Evolutionary conservation across 768 basidiomycete species (phyloP).

Genomic region (Tricholoma flavovirens): DNA sequence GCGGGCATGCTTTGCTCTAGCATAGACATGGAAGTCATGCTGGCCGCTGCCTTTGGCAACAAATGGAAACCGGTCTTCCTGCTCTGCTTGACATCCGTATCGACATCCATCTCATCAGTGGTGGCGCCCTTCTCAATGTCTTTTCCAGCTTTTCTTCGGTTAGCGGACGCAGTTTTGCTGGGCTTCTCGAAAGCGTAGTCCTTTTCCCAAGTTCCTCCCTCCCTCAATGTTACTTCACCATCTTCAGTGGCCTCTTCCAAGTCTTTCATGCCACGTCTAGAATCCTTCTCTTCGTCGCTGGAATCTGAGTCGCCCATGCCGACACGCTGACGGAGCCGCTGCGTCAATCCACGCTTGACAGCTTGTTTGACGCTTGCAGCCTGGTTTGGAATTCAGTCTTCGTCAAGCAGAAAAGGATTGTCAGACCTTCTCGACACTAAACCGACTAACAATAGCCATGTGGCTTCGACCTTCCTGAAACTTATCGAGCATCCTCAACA

Average conservation of each 20-base stretch:
- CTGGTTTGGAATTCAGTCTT: conserved; percentile 14
- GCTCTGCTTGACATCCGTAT: conserved; percentile 19
- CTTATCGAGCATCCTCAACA: conserved; percentile 78
- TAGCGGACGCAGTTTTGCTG: not conserved
- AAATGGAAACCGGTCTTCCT: conserved; percentile 33
- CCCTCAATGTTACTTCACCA: conserved; percentile 24
- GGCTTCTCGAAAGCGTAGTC: conserved; percentile 6
- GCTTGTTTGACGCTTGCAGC: conserved; percentile 80
- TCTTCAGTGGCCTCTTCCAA: conserved; percentile 24
- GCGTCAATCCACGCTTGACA: conserved; percentile 74
- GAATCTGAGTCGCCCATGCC: conserved; percentile 65
- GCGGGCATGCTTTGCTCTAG: conserved; percentile 85
- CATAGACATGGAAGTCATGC: conserved; percentile 39
- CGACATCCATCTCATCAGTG: conserved; percentile 4
- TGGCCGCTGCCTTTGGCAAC: conserved; percentile 31
- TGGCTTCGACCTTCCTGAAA: conserved; percentile 90
- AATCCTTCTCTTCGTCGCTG: conserved; percentile 23
- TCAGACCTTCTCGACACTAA: conserved; percentile 55
- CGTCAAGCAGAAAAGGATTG: not conserved
- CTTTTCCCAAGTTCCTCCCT: conserved; percentile 16
- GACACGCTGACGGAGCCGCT: conserved; percentile 69
- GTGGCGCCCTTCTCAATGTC: conserved; percentile 15
- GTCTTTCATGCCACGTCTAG: conserved; percentile 25
- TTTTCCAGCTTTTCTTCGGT: conserved; percentile 1
- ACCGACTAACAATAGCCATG: conserved; percentile 85